These are phyloP conservation scores for Raphanus sativus DNA, from an alignment of 345 rosid species.

Conservation along the genomic window DNA sequence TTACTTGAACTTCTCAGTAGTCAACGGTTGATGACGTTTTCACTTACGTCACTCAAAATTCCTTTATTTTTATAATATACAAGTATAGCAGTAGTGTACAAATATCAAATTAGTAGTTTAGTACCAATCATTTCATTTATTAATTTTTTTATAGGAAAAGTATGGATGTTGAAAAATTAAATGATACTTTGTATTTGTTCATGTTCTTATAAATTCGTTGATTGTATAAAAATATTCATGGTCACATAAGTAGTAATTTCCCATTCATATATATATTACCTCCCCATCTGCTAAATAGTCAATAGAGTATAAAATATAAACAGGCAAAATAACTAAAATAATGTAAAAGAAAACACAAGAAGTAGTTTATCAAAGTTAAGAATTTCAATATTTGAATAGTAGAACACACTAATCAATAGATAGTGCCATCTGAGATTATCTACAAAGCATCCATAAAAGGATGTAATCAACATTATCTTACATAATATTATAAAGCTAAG, in stretches of 20 bases:
- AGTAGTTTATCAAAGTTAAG: background rate
- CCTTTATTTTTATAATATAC: constrained; percentile 8
- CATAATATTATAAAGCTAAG: background rate
- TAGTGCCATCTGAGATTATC: constrained; percentile 23
- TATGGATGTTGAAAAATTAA: constrained; percentile 27
- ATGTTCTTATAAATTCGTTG: constrained; percentile 13
- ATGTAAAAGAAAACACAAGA: background rate
- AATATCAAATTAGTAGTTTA: constrained; percentile 27
- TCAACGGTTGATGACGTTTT: constrained; percentile 37
- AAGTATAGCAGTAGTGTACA: constrained; percentile 28
- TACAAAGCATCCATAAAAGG: constrained; percentile 21
- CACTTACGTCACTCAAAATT: constrained; percentile 33
- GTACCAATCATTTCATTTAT: constrained; percentile 35
- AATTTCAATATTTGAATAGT: constrained; percentile 14
- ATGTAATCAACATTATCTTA: constrained; percentile 16
- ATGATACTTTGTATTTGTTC: background rate
- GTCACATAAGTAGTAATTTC: background rate
- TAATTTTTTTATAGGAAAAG: background rate
- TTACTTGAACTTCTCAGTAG: constrained; percentile 24
- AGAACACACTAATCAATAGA: constrained; percentile 21
- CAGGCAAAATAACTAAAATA: background rate
- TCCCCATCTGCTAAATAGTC: constrained; percentile 10
- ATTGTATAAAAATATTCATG: background rate
- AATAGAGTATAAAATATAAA: constrained; percentile 2
- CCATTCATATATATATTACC: background rate